Evolutionary conservation across 2,329 filamentous ascomycete genomes (phyloP).

Genomic region (Epicoccum nigrum): DNA sequence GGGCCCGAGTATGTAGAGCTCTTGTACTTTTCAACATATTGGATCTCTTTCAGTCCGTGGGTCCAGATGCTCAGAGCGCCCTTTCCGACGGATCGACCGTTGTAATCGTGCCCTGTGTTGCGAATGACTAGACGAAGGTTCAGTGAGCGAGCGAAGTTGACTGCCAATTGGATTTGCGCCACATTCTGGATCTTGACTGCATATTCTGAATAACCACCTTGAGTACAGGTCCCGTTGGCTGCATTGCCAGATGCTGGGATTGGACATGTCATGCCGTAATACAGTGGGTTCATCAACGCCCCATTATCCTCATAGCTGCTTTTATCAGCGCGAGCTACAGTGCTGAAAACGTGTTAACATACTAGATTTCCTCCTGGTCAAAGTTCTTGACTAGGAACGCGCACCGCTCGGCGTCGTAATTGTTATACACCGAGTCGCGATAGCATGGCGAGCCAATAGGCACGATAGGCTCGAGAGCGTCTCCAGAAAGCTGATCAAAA

Average conservation of each 20-base stretch:
- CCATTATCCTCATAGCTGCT: conserved; percentile 31
- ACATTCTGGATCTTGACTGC: conserved; percentile 37
- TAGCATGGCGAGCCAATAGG: conserved; percentile 40
- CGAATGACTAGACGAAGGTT: conserved; percentile 43
- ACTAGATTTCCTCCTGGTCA: conserved; percentile 30
- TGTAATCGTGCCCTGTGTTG: conserved; percentile 44
- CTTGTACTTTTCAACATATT: conserved; percentile 36
- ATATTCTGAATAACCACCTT: conserved; percentile 38
- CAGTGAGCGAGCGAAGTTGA: conserved; percentile 40
- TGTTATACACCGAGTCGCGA: conserved; percentile 33
- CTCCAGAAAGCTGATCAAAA: conserved; percentile 32
- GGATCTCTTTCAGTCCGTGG: conserved; percentile 39
- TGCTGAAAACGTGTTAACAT: background rate
- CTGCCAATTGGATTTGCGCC: conserved; percentile 41
- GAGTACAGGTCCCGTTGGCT: conserved; percentile 35
- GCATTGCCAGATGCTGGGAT: conserved; percentile 24
- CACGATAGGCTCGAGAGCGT: conserved; percentile 33
- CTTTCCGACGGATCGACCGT: conserved; percentile 36
- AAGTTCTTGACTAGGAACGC: conserved; percentile 25
- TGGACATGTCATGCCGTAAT: conserved; percentile 37
- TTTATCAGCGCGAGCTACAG: background rate
- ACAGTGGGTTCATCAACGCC: conserved; percentile 37
- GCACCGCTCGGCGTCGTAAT: conserved; percentile 36
- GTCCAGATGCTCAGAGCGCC: conserved; percentile 40
- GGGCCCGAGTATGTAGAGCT: conserved; percentile 34